Evolutionary conservation across 768 basidiomycete species (phyloP), one percentile per base, ranked within the genome.

Genomic region (Lactarius evosmus): DNA sequence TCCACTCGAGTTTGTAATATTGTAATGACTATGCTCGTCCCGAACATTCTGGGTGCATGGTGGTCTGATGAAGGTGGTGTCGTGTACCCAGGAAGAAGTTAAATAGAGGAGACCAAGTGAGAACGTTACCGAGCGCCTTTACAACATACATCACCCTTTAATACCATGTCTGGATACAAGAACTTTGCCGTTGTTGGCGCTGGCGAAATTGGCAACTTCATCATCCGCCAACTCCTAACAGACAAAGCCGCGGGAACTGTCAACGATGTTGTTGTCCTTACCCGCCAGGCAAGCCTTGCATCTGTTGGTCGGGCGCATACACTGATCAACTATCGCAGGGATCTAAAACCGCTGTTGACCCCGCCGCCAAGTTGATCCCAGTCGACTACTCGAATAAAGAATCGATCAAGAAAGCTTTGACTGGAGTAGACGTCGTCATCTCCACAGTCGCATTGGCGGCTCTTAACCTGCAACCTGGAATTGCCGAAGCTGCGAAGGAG

Each of bases 401-500:
- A 19, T 53, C 63, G 12, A 34, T 66, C 49, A 58, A 44, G 32
- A 25, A 5, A 0, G 61, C 67, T 2, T 66, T 66, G 34, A 7
- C 51, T 16, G 41, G 49, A 4, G 52, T 60, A 14, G 66, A 66
- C 40, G 61, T 66, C 33, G 57, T 66, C 36, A 61, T 68, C 34
- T 62, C 57, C 14, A 57, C 67, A 1, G 29, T 68, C 56, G 17
- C 50, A 3, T 44, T 44, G 34, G 27, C 56, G 14, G 33, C 25
- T 30, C 59, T 68, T 60, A 57, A 12, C 17, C 54, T 40, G 33
- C 72, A 73, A 63, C 41, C 36, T 2, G 30, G 41, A 2, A 60
- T 73, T 16, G 67, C 68, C 0, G 56, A 67, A 1, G 72, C 68
- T 1, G 61, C 66, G 6, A 72, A 70, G 61, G 51, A 50, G 36